Base-by-base conservation (phyloP, 2,329 filamentous ascomycete genomes). In the Exophiala spinifera region DNA sequence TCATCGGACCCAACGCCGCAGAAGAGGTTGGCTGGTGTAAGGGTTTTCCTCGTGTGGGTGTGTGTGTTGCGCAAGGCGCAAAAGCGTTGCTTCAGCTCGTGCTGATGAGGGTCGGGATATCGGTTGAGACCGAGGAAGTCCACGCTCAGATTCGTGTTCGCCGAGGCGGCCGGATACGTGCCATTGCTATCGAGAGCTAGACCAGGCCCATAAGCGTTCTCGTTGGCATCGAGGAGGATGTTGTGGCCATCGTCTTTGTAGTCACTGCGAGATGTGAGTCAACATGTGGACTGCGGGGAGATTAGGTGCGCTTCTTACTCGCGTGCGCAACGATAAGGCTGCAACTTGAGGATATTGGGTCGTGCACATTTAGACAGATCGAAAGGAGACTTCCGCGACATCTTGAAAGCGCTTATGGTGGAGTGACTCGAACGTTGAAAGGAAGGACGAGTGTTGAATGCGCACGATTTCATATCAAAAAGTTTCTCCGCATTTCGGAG, bases 211-310 rank as follows among this genome's bases (percentile, higher is more conserved):
- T 87, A 96, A 56, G 94, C 91, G 68, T 99, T 99, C 76, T 99
- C 94, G 67, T 99, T 99, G 64, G 94, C 94, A 70, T 99, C 94
- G 62, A 99, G 87, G 49, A 99, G 86, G 66, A 97, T 85, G 68
- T 97, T 97, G 55, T 85, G 92, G 63, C 94, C 94, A 69, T 99
- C 88, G 71, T 99, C 92, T 76, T 99, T 96, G 82, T 99, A 97
- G 81, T 99, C 94, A 76, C 90, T 95, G 68, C 47, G 45, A 67
- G 47, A 64, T 60, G 60, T 70, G 61, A 66, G 63, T 68, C 62
- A 75, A 63, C 49, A 39, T 23, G 10, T 1, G 13, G 3, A 25
- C n/a, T 44, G 45, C 28, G 14, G 39, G 23, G 49, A 36, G 28
- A 11, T 31, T 10, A 21, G 51, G 40, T 51, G 15, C 60, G 51